Percentiles rank a stretch among this genome's conserved stretches.
Conservation (phyloP, 2,329 filamentous ascomycete genomes). For the Cladosporium sp. region DNA sequence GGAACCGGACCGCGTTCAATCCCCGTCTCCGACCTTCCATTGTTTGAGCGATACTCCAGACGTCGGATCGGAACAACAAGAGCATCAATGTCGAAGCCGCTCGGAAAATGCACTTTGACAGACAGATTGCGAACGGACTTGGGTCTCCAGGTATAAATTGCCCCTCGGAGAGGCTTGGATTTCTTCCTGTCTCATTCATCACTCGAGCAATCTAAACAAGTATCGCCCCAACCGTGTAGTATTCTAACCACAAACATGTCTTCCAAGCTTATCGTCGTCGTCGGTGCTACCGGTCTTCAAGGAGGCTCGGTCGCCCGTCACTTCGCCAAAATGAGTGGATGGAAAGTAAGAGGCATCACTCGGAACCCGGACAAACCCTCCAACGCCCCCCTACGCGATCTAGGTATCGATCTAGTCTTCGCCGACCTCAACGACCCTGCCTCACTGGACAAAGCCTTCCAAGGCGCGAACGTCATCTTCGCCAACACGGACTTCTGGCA, state of each 20-base stretch:
- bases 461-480: conserved; percentile 35
- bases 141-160: too few species aligned
- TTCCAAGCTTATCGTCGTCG: conserved; percentile 18
- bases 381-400: conserved; percentile 25
- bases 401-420: conserved; percentile 34
- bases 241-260: not conserved
- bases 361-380: conserved; percentile 37
- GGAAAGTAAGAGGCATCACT: conserved; percentile 33
- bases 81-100: too few species aligned
- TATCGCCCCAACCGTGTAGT: not conserved
- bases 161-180: not conserved
- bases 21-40: too few species aligned
- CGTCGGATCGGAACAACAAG: too few species aligned
- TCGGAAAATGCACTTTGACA: too few species aligned
- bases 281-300: conserved; percentile 19
- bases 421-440: conserved; percentile 30
- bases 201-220: not conserved
- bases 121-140: too few species aligned
- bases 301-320: conserved; percentile 17
- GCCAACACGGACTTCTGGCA: conserved; percentile 19
- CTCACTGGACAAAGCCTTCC: conserved; percentile 32
- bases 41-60: too few species aligned
- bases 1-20: too few species aligned
- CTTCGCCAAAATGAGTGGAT: conserved; percentile 15
- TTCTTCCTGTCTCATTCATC: not conserved